Conservation (phyloP, 78 protist genomes). For the Dictyostelium intermedium region DNA sequence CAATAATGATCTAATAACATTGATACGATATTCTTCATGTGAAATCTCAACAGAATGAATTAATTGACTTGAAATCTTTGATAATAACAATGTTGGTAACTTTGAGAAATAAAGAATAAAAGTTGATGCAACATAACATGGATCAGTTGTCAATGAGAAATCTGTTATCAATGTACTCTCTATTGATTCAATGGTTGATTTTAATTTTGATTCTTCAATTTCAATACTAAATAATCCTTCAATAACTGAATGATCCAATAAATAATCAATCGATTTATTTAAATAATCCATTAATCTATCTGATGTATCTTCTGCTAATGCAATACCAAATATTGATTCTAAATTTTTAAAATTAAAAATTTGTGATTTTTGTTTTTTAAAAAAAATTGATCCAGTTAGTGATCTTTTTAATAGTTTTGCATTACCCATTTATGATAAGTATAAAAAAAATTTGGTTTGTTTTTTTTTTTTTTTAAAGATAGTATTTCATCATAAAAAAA, state of each 20-base stretch:
- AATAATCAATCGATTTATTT: slow-evolving; percentile 15
- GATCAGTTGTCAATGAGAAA: background rate
- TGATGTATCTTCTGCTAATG: slow-evolving; percentile 39
- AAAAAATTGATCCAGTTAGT: background rate
- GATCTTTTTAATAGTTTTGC: too few species aligned
- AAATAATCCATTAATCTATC: slow-evolving; percentile 20
- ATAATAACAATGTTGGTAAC: slow-evolving; percentile 16
- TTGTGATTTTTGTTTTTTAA: background rate
- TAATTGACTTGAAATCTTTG: background rate
- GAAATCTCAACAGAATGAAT: background rate
- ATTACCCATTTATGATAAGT: too few species aligned
- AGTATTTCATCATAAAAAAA: too few species aligned
- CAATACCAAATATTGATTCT: slow-evolving; percentile 56
- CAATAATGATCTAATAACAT: slow-evolving; percentile 15
- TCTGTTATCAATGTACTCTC: slow-evolving; percentile 2
- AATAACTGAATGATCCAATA: background rate
- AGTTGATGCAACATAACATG: slow-evolving; percentile 12
- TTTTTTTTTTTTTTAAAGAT: too few species aligned
- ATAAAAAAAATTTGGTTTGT: too few species aligned
- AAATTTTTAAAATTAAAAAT: background rate
- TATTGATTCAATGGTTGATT: slow-evolving; percentile 9
- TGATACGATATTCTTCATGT: background rate
- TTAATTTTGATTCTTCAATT: slow-evolving; percentile 12
- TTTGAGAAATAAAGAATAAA: slow-evolving; percentile 7
- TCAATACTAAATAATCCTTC: slow-evolving; percentile 3